Evolutionary conservation across 2,329 filamentous ascomycete species (phyloP).

Genomic region (Trichoderma endophyticum): DNA sequence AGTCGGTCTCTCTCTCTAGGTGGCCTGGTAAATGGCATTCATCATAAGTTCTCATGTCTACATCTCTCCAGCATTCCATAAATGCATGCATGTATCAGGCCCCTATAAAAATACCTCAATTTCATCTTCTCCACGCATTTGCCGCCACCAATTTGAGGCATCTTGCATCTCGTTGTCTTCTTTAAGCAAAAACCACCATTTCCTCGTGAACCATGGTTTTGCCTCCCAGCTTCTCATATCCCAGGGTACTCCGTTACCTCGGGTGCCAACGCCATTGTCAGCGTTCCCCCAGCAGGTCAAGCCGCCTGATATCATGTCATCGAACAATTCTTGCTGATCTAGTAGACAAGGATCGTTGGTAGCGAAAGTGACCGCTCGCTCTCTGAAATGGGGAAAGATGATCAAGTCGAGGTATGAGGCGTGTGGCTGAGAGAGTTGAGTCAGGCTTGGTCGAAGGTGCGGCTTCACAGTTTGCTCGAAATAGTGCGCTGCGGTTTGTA

Average conservation of each 20-base stretch:
- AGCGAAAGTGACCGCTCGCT: neutral
- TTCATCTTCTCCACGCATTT: neutral
- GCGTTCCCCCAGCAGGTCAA: neutral
- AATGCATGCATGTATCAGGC: no score
- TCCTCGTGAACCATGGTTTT: neutral
- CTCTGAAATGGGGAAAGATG: neutral
- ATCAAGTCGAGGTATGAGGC: neutral
- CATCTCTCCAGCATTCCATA: no score
- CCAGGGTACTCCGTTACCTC: neutral
- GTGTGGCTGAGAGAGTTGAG: neutral
- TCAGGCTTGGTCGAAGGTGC: neutral
- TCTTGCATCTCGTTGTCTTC: neutral
- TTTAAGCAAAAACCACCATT: neutral
- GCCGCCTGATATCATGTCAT: neutral
- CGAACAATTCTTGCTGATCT: neutral
- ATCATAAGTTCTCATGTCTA: no score
- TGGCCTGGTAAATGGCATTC: no score
- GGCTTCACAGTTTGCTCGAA: neutral
- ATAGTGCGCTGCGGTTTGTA: neutral
- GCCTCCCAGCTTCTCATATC: neutral
- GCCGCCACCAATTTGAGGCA: neutral
- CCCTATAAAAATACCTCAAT: no score
- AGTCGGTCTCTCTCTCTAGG: no score
- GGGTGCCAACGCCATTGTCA: neutral
- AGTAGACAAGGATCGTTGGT: neutral